Evolutionary conservation across 257 asterid genomes (phyloP).

Genomic region (Linaria vulgaris): DNA sequence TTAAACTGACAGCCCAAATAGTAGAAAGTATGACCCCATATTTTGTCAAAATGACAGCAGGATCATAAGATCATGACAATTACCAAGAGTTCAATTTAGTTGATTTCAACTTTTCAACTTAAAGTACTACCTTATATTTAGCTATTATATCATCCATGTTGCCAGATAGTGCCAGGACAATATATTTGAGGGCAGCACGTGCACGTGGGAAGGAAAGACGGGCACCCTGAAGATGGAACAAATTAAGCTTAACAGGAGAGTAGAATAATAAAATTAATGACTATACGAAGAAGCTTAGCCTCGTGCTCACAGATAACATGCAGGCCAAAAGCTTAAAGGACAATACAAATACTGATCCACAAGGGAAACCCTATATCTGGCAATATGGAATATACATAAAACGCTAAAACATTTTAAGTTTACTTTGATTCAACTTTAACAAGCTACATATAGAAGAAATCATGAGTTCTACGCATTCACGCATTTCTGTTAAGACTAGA

Average conservation of each 20-base stretch:
- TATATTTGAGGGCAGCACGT: slow-evolving; percentile 88
- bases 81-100: slow-evolving; percentile 16
- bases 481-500: neutral
- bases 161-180: slow-evolving; percentile 86
- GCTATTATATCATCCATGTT: slow-evolving; percentile 85
- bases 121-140: slow-evolving; percentile 66
- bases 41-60: slow-evolving; percentile 14
- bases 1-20: slow-evolving; percentile 23
- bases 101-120: slow-evolving; percentile 10
- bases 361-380: slow-evolving; percentile 11
- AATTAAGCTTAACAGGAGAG: slow-evolving; percentile 20
- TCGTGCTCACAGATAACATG: slow-evolving; percentile 14
- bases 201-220: slow-evolving; percentile 64
- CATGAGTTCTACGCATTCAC: neutral
- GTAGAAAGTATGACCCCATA: slow-evolving; percentile 18
- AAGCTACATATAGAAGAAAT: slow-evolving; percentile 9
- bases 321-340: slow-evolving; percentile 7
- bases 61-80: slow-evolving; percentile 15
- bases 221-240: slow-evolving; percentile 55
- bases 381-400: slow-evolving; percentile 16
- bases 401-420: slow-evolving; percentile 8
- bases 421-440: slow-evolving; percentile 5
- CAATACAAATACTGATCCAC: slow-evolving; percentile 23
- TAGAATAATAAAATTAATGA: slow-evolving; percentile 25
- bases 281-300: slow-evolving; percentile 23